Base-by-base conservation (phyloP, 2,329 filamentous ascomycete genomes). In the Coniochaeta hoffmannii region DNA sequence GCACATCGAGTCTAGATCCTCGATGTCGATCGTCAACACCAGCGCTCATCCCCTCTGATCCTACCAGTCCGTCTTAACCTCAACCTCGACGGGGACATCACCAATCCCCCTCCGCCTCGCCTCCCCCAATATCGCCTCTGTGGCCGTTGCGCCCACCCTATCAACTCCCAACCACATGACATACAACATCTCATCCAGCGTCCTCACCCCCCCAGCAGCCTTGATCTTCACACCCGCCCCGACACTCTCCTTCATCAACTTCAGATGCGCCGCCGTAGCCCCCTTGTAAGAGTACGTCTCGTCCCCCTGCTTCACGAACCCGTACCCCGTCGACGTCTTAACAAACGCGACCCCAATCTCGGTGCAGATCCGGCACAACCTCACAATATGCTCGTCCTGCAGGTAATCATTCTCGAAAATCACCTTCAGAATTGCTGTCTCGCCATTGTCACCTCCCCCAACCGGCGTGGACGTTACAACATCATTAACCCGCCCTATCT, bases 401-500 rank as follows among this genome's bases (percentile, higher is more conserved):
- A 85, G 72, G 58, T 76, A 85, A 62, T 83, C 80, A 60, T 82
- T 85, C 61, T 85, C 81, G 55, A 85, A 84, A 51, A 85, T 85
- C 53, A 85, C 80, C 62, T 85, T 85, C 7, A 85, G 69, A 0
- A 73, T 69, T 0, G 73, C 77, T 0, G 73, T 54, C 19, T 22
- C 38, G 24, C 19, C 54, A 26, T 17, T 31, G 14, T 19, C 28
- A 7, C 26, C 50, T 32, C 41, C 51, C 41, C 41, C 41, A 3
- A 57, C 32, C 12, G 74, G 14, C 14, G 7, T 68, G 56, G n/a
- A 62, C 1, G 64, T 62, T 3, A 83, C 79, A 0, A 70, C 72
- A 0, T 72, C 62, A 59, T 84, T 82, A 58, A 85, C 67, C 30
- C 65, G 62, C 1, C 66, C 62, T 51, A 85, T 79, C 61, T 85